phyloP scores from a whole-genome alignment of 2,329 filamentous ascomycete genomes.

The Calonectria leucothoes region DNA sequence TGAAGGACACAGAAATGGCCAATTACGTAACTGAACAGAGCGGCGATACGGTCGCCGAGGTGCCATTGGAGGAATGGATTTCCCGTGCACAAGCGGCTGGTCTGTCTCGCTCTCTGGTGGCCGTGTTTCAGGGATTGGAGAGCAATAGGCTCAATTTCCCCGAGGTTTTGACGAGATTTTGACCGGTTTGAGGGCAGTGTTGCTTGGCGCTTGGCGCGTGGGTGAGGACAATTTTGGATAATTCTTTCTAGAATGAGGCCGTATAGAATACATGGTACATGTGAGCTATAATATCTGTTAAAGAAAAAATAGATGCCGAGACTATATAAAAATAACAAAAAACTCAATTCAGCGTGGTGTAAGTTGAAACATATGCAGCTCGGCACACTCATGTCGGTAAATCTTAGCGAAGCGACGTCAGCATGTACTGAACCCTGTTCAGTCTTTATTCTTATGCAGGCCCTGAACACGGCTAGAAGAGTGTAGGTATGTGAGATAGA shows the following conservation, averaged over 20 bases:
- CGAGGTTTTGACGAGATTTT: not conserved
- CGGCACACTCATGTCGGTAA: not conserved
- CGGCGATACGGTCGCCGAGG: not conserved
- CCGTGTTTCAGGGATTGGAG: not conserved
- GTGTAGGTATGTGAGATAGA: not conserved
- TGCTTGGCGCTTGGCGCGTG: not conserved
- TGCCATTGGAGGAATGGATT: slow-evolving; percentile 10
- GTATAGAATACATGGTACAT: not conserved
- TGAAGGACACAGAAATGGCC: slow-evolving; percentile 1
- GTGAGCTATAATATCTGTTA: not conserved
- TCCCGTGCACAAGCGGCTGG: not conserved
- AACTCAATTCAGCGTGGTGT: not conserved
- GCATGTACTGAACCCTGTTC: not conserved
- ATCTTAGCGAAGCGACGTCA: not conserved
- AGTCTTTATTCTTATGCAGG: not conserved
- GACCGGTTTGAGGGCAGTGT: not conserved
- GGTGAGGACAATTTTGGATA: not conserved
- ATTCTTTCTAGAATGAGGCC: not conserved
- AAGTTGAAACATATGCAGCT: not conserved
- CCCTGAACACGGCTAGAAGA: not conserved
- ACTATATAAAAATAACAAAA: not conserved
- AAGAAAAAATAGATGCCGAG: not conserved
- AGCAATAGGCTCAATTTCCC: not conserved
- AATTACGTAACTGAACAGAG: not conserved
- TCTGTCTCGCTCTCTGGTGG: not conserved